These are phyloP conservation scores for Trichoderma asperellum DNA, from an alignment of 2,329 filamentous ascomycete genomes.

Conservation along the genomic window DNA sequence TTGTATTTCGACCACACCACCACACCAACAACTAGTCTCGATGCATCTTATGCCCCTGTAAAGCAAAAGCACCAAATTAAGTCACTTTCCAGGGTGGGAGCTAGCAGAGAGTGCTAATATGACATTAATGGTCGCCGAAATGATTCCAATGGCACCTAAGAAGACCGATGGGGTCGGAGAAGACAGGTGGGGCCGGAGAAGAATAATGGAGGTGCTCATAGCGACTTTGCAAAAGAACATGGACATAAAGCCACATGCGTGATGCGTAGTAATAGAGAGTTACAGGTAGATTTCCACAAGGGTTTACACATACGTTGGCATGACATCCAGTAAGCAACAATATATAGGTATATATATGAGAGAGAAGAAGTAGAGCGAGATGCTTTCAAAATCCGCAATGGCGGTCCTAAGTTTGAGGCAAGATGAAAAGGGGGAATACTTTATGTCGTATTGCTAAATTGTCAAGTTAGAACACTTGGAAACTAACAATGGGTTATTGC, in stretches of 20 bases:
- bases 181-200: not conserved
- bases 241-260: too few relatives aligned
- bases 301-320: not conserved
- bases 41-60: not conserved
- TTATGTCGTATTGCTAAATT: not conserved
- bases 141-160: not conserved
- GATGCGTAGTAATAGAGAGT: not conserved
- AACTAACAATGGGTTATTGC: not conserved
- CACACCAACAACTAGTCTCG: not conserved
- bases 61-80: not conserved
- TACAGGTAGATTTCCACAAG: not conserved
- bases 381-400: not conserved
- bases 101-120: not conserved
- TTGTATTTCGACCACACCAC: not conserved
- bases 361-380: too few relatives aligned
- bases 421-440: not conserved
- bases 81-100: not conserved
- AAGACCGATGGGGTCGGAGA: not conserved
- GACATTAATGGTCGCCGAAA: not conserved
- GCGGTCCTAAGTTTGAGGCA: not conserved
- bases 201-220: not conserved
- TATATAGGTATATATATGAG: too few relatives aligned
- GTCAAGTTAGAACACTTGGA: not conserved
- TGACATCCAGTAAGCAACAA: too few relatives aligned
- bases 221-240: not conserved